phyloP scores from a whole-genome alignment of 352 stramenopile genomes.

The Globisporangium radiosum region DNA sequence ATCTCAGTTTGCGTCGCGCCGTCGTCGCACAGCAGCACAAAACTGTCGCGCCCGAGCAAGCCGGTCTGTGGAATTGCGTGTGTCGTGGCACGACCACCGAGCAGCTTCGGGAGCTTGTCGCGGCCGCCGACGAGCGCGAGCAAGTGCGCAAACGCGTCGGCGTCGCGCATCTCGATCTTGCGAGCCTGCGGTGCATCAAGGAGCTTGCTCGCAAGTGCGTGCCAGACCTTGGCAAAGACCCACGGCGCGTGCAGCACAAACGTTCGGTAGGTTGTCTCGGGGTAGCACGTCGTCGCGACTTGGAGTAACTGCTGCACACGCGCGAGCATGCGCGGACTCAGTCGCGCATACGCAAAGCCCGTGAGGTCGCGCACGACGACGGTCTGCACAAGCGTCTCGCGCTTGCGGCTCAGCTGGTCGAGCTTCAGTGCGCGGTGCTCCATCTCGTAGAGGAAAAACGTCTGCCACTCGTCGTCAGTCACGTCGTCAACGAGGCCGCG shows the following conservation, averaged over 20 bases:
- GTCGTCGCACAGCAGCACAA: slow-evolving; percentile 62
- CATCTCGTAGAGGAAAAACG: slow-evolving; percentile 70
- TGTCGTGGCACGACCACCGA: slow-evolving; percentile 45
- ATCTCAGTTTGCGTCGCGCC: slow-evolving; percentile 63
- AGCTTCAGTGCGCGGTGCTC: slow-evolving; percentile 60
- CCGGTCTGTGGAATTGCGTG: slow-evolving; percentile 59
- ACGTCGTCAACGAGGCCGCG: slow-evolving; percentile 50
- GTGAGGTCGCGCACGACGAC: slow-evolving; percentile 60
- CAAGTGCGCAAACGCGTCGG: slow-evolving; percentile 34
- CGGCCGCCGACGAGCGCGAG: slow-evolving; percentile 37
- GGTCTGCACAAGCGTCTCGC: slow-evolving; percentile 49
- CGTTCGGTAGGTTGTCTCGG: slow-evolving; percentile 47
- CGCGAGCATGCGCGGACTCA: slow-evolving; percentile 45
- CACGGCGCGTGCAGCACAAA: slow-evolving; percentile 57
- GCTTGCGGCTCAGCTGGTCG: slow-evolving; percentile 53
- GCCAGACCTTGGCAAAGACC: slow-evolving; percentile 75
- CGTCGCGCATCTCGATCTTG: slow-evolving; percentile 55
- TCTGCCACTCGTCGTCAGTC: slow-evolving; percentile 60
- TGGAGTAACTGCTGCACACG: slow-evolving; percentile 32
- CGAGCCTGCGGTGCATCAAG: slow-evolving; percentile 47
- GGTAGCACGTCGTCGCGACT: slow-evolving; percentile 59
- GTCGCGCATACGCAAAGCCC: slow-evolving; percentile 54
- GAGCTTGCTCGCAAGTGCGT: slow-evolving; percentile 39
- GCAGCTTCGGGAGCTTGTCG: slow-evolving; percentile 45
- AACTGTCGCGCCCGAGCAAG: slow-evolving; percentile 54